A percentile compares a stretch with the other conserved stretches of the same genome.
phyloP scores from a whole-genome alignment of 169 alveolate species.

The Plasmodium reichenowi region DNA sequence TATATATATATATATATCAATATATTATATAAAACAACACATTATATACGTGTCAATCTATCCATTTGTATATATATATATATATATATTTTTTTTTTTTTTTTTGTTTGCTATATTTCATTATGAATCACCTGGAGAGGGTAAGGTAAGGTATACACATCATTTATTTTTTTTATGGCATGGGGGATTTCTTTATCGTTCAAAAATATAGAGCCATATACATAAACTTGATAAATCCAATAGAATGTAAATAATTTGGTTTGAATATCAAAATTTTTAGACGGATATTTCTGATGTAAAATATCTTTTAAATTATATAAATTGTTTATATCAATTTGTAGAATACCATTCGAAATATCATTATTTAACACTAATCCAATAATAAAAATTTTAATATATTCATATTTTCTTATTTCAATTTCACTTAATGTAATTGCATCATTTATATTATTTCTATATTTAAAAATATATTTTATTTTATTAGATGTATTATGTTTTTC shows the following conservation, averaged over 20 bases:
- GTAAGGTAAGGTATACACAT: conserved; percentile 30
- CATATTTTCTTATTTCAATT: conserved; percentile 39
- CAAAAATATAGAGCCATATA: conserved; percentile 62
- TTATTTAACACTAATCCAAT: conserved; percentile 46
- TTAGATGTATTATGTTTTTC: conserved; percentile 15
- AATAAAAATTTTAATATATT: conserved; percentile 20
- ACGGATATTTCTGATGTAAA: conserved; percentile 27
- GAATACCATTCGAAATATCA: conserved; percentile 28
- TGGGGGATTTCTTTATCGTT: conserved; percentile 17
- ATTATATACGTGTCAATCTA: no score
- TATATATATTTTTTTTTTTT: neutral
- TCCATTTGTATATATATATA: neutral
- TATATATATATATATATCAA: neutral
- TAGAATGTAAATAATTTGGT: conserved; percentile 47
- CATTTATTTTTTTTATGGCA: neutral
- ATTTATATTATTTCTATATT: conserved; percentile 61
- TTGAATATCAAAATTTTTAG: conserved; percentile 15
- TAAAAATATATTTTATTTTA: conserved; percentile 14
- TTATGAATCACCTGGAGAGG: conserved; percentile 11
- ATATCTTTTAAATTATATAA: conserved; percentile 27
- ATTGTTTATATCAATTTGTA: conserved; percentile 32
- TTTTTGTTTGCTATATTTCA: neutral
- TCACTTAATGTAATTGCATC: conserved; percentile 71
- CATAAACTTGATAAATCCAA: conserved; percentile 70
- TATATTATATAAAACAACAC: neutral